Conservation (phyloP, 2,329 filamentous ascomycete species). For the Ophiostoma sp. region DNA sequence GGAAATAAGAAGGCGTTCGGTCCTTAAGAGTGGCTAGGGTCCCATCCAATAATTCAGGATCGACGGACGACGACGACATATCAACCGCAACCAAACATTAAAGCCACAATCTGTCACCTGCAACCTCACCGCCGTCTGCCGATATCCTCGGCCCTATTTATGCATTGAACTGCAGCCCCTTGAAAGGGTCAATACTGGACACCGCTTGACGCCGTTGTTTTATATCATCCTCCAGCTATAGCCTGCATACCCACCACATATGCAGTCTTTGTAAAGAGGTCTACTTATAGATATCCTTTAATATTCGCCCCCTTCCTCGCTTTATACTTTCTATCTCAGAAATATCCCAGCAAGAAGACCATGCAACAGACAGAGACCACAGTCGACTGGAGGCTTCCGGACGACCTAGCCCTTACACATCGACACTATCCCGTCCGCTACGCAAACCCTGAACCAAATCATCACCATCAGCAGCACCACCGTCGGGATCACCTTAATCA, state of each 20-base stretch:
- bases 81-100: not conserved
- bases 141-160: not conserved
- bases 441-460: not conserved
- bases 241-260: not conserved
- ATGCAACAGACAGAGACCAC: constrained; percentile 23
- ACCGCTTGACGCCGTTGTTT: not conserved
- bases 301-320: not conserved
- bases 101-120: not conserved
- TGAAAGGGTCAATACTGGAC: not conserved
- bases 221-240: not conserved
- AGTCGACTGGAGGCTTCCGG: constrained; percentile 21
- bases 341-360: not conserved
- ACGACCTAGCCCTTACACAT: constrained; percentile 14
- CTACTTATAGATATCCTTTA: not conserved
- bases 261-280: not conserved
- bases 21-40: not conserved
- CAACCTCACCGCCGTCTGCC: not conserved
- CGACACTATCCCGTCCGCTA: not conserved
- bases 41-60: not conserved
- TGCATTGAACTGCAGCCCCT: not conserved
- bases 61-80: not conserved
- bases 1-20: not conserved
- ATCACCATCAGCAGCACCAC: not conserved
- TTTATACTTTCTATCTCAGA: not conserved
- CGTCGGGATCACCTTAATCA: not conserved